These are phyloP conservation scores for Pholiota adiposa DNA, from an alignment of 1,284 basidiomycete genomes.

Conservation along the genomic window DNA sequence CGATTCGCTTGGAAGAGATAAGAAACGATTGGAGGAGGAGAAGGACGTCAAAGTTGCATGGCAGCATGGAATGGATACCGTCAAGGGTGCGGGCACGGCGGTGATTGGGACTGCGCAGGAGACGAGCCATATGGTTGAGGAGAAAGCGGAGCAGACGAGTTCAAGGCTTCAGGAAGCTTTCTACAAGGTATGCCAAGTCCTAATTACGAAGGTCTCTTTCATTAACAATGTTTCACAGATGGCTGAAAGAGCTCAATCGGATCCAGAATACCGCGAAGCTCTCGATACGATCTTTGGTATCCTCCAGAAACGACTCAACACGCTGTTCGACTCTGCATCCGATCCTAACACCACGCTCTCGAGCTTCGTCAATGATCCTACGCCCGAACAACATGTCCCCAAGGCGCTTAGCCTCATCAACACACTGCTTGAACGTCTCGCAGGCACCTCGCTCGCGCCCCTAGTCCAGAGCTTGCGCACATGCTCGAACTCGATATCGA, in stretches of 20 bases:
- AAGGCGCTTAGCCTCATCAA: constrained; percentile 50
- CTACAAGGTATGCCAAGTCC: constrained; percentile 44
- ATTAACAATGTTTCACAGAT: too few relatives aligned
- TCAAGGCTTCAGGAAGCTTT: constrained; percentile 52
- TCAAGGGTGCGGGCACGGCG: constrained; percentile 57
- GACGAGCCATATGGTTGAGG: constrained; percentile 43
- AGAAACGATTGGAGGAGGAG: constrained; percentile 47
- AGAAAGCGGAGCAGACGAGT: constrained; percentile 45
- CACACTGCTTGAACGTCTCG: constrained; percentile 52
- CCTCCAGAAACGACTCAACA: constrained; percentile 58
- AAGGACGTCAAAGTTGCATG: constrained; percentile 53
- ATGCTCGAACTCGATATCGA: constrained; percentile 48
- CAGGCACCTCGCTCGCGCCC: constrained; percentile 48
- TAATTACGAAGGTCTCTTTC: too few relatives aligned
- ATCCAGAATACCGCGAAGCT: constrained; percentile 57
- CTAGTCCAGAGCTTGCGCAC: constrained; percentile 42
- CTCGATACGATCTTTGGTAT: constrained; percentile 59
- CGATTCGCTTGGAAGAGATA: constrained; percentile 56
- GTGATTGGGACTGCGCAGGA: constrained; percentile 57
- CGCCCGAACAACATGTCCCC: constrained; percentile 58
- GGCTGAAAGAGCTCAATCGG: constrained; percentile 62
- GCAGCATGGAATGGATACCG: constrained; percentile 66
- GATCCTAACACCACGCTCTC: constrained; percentile 52
- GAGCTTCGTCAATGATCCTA: constrained; percentile 53
- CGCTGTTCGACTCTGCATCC: constrained; percentile 52